Conservation (phyloP, 805 yeast species). For the Jamesozyma rosinii region DNA sequence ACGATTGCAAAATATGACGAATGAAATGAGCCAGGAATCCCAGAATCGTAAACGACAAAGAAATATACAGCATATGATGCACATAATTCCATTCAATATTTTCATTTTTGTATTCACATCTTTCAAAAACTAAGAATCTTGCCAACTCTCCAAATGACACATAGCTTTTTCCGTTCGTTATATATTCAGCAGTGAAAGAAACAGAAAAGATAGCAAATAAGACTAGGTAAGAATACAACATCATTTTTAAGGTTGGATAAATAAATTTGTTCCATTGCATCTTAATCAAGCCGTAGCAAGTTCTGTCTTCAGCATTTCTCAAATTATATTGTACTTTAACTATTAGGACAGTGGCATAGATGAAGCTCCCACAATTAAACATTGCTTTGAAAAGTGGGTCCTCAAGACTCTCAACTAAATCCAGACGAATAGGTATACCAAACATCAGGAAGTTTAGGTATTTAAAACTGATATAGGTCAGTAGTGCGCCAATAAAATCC, state of each 20-base stretch:
- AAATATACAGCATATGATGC: slow-evolving; percentile 12
- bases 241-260: not conserved
- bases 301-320: not conserved
- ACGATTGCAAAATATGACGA: slow-evolving; percentile 6
- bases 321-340: not conserved
- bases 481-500: not conserved
- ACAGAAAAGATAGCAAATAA: not conserved
- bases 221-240: not conserved
- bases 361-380: not conserved
- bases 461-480: not conserved
- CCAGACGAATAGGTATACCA: not conserved
- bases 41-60: slow-evolving; percentile 7
- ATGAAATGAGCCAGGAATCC: slow-evolving; percentile 4
- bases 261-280: slow-evolving; percentile 2
- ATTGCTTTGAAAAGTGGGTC: not conserved
- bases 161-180: not conserved
- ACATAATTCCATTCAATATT: slow-evolving; percentile 14
- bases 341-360: not conserved
- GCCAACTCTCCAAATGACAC: slow-evolving; percentile 11
- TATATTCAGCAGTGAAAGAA: not conserved
- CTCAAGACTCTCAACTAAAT: not conserved
- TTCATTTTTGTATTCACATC: not conserved
- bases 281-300: not conserved
- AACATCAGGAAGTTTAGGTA: not conserved
- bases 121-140: slow-evolving; percentile 3